Conservation (phyloP, 2,329 filamentous ascomycete genomes). For the Penicillium sp. region DNA sequence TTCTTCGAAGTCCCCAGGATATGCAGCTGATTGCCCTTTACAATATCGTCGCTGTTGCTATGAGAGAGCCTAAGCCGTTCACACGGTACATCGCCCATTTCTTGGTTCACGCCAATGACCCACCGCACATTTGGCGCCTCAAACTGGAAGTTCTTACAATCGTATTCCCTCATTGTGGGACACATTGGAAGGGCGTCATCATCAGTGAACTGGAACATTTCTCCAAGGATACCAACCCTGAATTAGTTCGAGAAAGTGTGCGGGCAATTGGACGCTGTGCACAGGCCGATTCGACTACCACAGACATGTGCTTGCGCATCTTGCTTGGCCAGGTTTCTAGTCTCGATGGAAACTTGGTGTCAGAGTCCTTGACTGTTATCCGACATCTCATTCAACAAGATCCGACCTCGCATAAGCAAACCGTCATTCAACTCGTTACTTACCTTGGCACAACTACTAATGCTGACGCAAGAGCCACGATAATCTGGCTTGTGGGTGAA, state of each 20-base stretch:
- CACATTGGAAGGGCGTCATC: constrained; percentile 78
- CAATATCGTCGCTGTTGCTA: constrained; percentile 91
- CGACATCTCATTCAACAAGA: constrained; percentile 93
- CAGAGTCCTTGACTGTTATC: constrained; percentile 91
- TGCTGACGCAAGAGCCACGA: constrained; percentile 84
- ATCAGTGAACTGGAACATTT: constrained; percentile 94
- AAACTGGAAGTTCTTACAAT: constrained; percentile 90
- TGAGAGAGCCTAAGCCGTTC: constrained; percentile 74
- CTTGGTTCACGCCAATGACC: constrained; percentile 75
- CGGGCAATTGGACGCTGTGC: constrained; percentile 92
- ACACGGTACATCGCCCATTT: constrained; percentile 88
- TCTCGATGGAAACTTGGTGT: constrained; percentile 81
- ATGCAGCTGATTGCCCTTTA: constrained; percentile 87
- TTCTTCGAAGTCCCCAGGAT: constrained; percentile 80
- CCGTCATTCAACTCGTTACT: constrained; percentile 84
- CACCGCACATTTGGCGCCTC: constrained; percentile 79
- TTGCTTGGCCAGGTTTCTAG: constrained; percentile 85
- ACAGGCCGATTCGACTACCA: constrained; percentile 69
- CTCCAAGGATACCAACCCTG: constrained; percentile 69
- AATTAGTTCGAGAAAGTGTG: constrained; percentile 83
- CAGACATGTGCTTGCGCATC: constrained; percentile 76
- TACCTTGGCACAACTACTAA: constrained; percentile 87
- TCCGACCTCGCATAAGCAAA: constrained; percentile 74
- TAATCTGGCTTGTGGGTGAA: constrained; percentile 96
- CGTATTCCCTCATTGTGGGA: constrained; percentile 78